Evolutionary conservation across 352 stramenopile species (phyloP), one percentile per base, ranked within the genome.

Genomic region (Phytopythium cucurbitacearum): DNA sequence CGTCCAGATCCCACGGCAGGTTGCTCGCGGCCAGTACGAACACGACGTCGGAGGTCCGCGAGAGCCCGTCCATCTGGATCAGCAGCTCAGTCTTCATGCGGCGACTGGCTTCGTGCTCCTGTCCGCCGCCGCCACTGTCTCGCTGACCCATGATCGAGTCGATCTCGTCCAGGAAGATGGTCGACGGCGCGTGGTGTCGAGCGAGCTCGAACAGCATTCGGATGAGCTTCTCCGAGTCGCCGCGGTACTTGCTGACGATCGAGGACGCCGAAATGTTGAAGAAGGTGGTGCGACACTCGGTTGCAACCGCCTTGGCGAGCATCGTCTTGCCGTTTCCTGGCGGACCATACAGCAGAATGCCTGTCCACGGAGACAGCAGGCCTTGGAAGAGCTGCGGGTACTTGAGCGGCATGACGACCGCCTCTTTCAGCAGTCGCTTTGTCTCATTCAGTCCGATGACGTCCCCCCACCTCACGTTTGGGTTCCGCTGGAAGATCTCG

Each of bases 371-470:
- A 1, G 81, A 87, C 1, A 96, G 67, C 32, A 98, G 76, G 0
- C 96, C 95, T 52, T 91, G 82, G 53, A 99, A 99, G 32, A 98
- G 78, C 49, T 98, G 85, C 4, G 95, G 95, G 55, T 98, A 97
- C 71, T 94, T 95, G 42, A 97, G 71, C 7, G 95, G 95, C 71
- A 99, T 94, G 28, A 98, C 92, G 1, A 99, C 87, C 0, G 94
- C 94, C 62, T 99, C 92, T 61, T 97, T 94, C 12, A 98, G 65
- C 21, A 98, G 59, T 15, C 94, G 70, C 60, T 98, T 98, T 28
- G 95, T 97, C 51, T 98, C 89, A 21, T 79, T 62, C 38, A 97
- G 63, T 4, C 82, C 88, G 48, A 97, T 91, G 36, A 97, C 87
- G 48, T 97, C 78, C 53, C 82, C 72, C 88, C 88, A 97, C n/a